Evolutionary conservation across 371 early-diverging fungal species (phyloP).

Genomic region (Neoconidiobolus thromboides): DNA sequence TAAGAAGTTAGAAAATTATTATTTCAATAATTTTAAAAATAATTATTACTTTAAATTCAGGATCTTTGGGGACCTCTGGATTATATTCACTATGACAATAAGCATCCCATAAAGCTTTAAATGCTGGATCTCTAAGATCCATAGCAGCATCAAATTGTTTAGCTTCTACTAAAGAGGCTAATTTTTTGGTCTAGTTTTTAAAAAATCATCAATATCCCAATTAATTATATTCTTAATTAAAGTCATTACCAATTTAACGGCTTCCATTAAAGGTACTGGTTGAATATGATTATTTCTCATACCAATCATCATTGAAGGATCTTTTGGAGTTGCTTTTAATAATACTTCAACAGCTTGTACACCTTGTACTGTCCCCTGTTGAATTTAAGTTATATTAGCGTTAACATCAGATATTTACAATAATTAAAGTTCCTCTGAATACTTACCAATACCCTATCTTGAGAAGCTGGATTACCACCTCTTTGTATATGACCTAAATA

Average conservation of each 20-base stretch:
- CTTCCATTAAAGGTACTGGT: conserved; percentile 73
- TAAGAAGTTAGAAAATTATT: conserved; percentile 2
- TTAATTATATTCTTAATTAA: not conserved
- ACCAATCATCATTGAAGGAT: conserved; percentile 84
- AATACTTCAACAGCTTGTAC: conserved; percentile 93
- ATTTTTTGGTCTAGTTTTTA: conserved; percentile 49
- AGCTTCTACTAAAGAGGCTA: conserved; percentile 57
- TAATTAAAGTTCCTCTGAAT: not conserved
- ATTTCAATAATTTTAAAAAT: not conserved
- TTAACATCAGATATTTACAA: not conserved
- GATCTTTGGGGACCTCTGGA: not conserved
- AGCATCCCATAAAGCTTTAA: conserved; percentile 27
- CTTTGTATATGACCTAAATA: conserved; percentile 97
- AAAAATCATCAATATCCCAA: not conserved
- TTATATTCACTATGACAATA: conserved; percentile 7
- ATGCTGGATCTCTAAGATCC: conserved; percentile 79
- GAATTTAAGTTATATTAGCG: not conserved
- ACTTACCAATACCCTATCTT: conserved; percentile 71
- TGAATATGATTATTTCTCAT: conserved; percentile 73
- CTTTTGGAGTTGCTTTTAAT: conserved; percentile 59
- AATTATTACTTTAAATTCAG: not conserved
- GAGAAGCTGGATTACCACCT: conserved; percentile 90
- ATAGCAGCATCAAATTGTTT: conserved; percentile 81
- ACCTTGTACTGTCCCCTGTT: conserved; percentile 67
- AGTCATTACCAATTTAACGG: conserved; percentile 48